A percentile compares a stretch with the other conserved stretches of the same genome.
Evolutionary conservation across 75 land plant genomes (phyloP).

Genomic region (Chamaecyparis obtusa): DNA sequence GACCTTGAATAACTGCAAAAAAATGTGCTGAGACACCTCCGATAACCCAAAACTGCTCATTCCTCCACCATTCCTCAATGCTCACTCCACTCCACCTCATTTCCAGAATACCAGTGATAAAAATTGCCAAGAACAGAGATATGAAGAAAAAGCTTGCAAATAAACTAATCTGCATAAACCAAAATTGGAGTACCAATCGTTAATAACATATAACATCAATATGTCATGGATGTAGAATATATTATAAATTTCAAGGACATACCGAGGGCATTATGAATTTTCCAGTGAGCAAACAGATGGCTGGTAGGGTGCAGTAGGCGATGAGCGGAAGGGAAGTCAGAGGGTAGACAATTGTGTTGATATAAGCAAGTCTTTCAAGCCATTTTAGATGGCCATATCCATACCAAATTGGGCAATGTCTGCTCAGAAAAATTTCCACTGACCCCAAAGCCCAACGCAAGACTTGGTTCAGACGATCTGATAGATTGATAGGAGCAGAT

Average conservation of each 20-base stretch:
- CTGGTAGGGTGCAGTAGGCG: constrained; percentile 91
- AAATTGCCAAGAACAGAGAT: constrained; percentile 63
- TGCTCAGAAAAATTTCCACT: constrained; percentile 78
- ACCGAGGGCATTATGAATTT: constrained; percentile 96
- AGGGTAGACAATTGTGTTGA: constrained; percentile 94
- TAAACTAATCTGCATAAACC: constrained; percentile 66
- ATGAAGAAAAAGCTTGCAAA: constrained; percentile 86
- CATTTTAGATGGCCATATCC: constrained; percentile 81
- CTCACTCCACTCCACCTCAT: constrained; percentile 94
- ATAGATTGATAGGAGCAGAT: constrained; percentile 83
- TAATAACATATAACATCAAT: not conserved
- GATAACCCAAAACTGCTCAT: constrained; percentile 99
- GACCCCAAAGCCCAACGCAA: constrained; percentile 91
- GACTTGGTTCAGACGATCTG: constrained; percentile 79
- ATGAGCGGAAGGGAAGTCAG: constrained; percentile 85
- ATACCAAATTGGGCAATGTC: constrained; percentile 71
- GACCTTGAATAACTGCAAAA: constrained; percentile 80
- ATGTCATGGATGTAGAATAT: not conserved
- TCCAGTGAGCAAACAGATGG: constrained; percentile 87
- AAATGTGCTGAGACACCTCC: constrained; percentile 91
- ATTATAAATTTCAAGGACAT: not conserved
- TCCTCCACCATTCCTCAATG: constrained; percentile 97
- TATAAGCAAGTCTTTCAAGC: constrained; percentile 85
- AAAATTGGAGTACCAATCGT: not conserved
- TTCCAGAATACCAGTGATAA: constrained; percentile 76